Evolutionary conservation across 2,329 filamentous ascomycete species (phyloP).

Genomic region (Arthroderma sp.): DNA sequence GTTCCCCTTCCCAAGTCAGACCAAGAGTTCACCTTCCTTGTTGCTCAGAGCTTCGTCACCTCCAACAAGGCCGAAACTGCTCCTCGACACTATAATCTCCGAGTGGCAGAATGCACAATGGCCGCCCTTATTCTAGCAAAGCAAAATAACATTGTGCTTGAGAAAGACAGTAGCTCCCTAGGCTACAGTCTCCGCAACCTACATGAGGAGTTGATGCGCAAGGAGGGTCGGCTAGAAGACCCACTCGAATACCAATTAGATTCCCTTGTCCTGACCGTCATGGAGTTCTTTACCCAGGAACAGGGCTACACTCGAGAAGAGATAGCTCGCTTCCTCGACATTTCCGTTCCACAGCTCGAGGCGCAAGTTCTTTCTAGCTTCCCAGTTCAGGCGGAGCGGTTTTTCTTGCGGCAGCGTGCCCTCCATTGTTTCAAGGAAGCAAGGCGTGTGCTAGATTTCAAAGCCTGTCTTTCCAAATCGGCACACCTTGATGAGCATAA

Average conservation of each 20-base stretch:
- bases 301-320: slow-evolving; percentile 83
- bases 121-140: slow-evolving; percentile 59
- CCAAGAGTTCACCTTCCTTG: slow-evolving; percentile 78
- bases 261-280: slow-evolving; percentile 55
- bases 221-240: slow-evolving; percentile 34
- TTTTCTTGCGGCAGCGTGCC: slow-evolving; percentile 77
- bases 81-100: slow-evolving; percentile 88
- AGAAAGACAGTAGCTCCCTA: slow-evolving; percentile 67
- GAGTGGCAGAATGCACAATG: slow-evolving; percentile 88
- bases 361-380: slow-evolving; percentile 72
- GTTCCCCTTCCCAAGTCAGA: slow-evolving; percentile 69
- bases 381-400: slow-evolving; percentile 73
- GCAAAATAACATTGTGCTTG: slow-evolving; percentile 50
- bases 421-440: slow-evolving; percentile 88
- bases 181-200: slow-evolving; percentile 75
- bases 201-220: slow-evolving; percentile 64
- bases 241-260: slow-evolving; percentile 55
- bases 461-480: slow-evolving; percentile 51
- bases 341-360: slow-evolving; percentile 59
- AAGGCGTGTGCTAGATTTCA: slow-evolving; percentile 70
- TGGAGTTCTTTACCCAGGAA: slow-evolving; percentile 59
- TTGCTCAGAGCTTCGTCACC: slow-evolving; percentile 86
- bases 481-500: slow-evolving; percentile 51
- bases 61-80: slow-evolving; percentile 92
- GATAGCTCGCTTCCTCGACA: slow-evolving; percentile 57